Evolutionary conservation across 352 stramenopile genomes (phyloP), one percentile per base, ranked within the genome.

Genomic region (Phytophthora pluvialis): DNA sequence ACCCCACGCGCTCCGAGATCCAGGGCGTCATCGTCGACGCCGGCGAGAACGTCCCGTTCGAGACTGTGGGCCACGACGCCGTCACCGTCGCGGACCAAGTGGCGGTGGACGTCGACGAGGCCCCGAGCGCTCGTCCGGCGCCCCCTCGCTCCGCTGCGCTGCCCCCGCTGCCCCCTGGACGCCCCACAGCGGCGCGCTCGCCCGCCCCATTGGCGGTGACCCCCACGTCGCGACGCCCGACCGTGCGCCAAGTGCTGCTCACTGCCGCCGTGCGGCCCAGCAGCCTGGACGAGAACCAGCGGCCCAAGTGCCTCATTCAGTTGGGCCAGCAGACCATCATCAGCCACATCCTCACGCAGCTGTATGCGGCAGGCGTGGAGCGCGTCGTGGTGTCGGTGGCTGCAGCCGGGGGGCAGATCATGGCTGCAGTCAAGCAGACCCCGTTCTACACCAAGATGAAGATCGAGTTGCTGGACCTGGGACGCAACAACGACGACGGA

Each of bases 401-500:
- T 36, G 80, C 83, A n/a, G 76, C 66, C 7, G 83, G 81, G 29
- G 51, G 49, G 18, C 72, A 83, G 60, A 92, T 91, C 64, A 85
- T 83, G 18, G 70, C 73, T 18, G 77, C 78, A 32, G 77, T 93
- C 40, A 85, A 87, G 66, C 75, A 86, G 31, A 89, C 83, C 25
- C 73, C 78, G 15, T 83, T 90, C 49, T 93, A 78, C 70, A 69
- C 69, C 52, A 90, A 91, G 61, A 91, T 94, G 83, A 65, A 82
- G 56, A 93, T 95, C 44, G 85, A 92, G 64, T 95, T 93, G 48
- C 39, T 95, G 29, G 85, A 95, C 60, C 60, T 95, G 9, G 85
- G 85, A 39, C 73, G 80, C 26, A 70, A 81, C 29, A 87, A 89
- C 47, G 70, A 80, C 47, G 86, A 89, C 45, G 81, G 82, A 40